Conservation (phyloP, 2,329 filamentous ascomycete genomes). For the Tricladium varicosporioides region DNA sequence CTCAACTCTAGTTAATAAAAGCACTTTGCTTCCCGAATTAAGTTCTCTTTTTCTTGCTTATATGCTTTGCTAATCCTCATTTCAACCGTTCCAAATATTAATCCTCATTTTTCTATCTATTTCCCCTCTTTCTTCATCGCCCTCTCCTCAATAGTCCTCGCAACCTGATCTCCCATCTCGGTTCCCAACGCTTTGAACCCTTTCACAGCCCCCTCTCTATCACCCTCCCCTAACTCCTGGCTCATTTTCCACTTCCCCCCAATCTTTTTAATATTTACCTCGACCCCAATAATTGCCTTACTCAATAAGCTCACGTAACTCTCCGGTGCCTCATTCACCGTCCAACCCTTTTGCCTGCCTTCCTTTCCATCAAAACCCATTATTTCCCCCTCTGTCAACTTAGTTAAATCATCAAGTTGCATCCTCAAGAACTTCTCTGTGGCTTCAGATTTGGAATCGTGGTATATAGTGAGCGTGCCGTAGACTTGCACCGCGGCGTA, state of each 20-base stretch:
- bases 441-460: conserved; percentile 45
- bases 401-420: conserved; percentile 53
- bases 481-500: conserved; percentile 65
- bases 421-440: conserved; percentile 47
- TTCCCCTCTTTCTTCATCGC: background rate
- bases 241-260: conserved; percentile 68
- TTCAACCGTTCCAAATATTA: background rate
- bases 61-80: background rate
- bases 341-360: conserved; percentile 46
- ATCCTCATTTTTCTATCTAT: background rate
- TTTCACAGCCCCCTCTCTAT: conserved; percentile 54
- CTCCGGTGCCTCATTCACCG: conserved; percentile 54
- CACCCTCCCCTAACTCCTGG: conserved; percentile 53
- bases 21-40: no score
- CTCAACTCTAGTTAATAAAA: no score
- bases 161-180: background rate
- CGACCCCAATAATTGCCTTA: conserved; percentile 59
- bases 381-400: conserved; percentile 48
- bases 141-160: background rate
- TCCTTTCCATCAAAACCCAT: conserved; percentile 53
- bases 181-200: conserved; percentile 47
- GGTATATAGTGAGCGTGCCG: conserved; percentile 53
- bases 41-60: background rate
- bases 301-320: conserved; percentile 55
- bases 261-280: conserved; percentile 53